Evolutionary conservation across 495 filamentous ascomycete genomes (phyloP).

Genomic region (Massariosphaeria phaeospora): DNA sequence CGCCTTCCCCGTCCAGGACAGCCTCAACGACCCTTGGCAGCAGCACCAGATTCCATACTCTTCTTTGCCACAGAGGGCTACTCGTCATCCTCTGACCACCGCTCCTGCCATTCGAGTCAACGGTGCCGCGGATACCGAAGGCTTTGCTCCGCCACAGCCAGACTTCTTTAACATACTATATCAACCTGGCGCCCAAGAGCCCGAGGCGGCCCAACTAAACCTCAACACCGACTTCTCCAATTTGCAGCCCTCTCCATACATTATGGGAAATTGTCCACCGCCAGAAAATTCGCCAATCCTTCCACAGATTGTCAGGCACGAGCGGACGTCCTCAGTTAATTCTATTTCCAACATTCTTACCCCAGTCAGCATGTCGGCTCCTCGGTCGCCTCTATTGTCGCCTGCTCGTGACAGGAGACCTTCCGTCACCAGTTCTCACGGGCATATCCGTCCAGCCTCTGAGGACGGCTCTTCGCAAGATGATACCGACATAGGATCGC

Average conservation of each 20-base stretch:
- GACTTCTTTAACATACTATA: constrained; percentile 13
- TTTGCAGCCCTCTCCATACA: constrained; percentile 9
- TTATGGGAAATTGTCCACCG: constrained; percentile 12
- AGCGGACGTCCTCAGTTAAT: constrained; percentile 19
- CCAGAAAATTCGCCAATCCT: constrained; percentile 12
- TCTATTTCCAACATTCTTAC: constrained; percentile 24
- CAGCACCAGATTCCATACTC: neutral
- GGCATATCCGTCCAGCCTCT: constrained; percentile 2
- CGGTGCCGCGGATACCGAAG: constrained; percentile 6
- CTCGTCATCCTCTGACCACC: constrained; percentile 24
- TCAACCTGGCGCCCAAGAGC: constrained; percentile 7
- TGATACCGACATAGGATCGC: constrained; percentile 17
- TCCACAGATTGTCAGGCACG: constrained; percentile 6
- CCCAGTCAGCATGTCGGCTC: constrained; percentile 22
- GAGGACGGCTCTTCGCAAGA: constrained; percentile 25
- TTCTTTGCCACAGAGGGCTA: constrained; percentile 27
- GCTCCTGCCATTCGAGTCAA: constrained; percentile 21
- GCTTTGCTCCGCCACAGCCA: constrained; percentile 26
- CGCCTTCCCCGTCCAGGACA: constrained; percentile 16
- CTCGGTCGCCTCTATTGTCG: constrained; percentile 15
- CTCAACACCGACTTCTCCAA: constrained; percentile 9
- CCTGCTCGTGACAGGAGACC: constrained; percentile 11
- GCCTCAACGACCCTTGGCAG: constrained; percentile 6
- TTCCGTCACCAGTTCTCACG: constrained; percentile 12
- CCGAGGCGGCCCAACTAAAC: constrained; percentile 25